Percentiles rank a stretch among this genome's conserved stretches.
These are phyloP conservation scores for Trametes cubensis DNA, from an alignment of 768 basidiomycete species.

Conservation along the genomic window DNA sequence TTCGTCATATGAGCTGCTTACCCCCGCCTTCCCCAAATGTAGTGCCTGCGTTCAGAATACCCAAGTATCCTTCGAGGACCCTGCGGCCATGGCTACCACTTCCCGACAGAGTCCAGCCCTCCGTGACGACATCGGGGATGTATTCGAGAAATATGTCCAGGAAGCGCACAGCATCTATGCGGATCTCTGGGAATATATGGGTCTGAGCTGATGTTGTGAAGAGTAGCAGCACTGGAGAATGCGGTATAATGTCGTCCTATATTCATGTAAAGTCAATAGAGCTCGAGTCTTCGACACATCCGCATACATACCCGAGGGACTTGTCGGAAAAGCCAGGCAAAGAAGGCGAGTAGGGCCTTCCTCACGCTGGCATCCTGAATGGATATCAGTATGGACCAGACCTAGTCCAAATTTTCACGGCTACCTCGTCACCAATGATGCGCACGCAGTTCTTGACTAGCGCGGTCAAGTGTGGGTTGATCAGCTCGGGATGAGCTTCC, in stretches of 20 bases:
- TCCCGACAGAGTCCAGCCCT: constrained; percentile 61
- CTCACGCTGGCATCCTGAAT: constrained; percentile 78
- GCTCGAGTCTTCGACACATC: no score
- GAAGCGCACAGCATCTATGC: constrained; percentile 85
- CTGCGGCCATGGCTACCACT: constrained; percentile 58
- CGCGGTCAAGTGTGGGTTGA: constrained; percentile 53
- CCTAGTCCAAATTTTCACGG: constrained; percentile 18
- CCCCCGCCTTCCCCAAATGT: constrained; percentile 62
- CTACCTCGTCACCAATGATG: constrained; percentile 81
- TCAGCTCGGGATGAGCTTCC: constrained; percentile 57
- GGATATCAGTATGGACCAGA: neutral
- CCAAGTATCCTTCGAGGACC: constrained; percentile 78
- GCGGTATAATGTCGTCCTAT: constrained; percentile 74
- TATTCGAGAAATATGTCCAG: constrained; percentile 72
- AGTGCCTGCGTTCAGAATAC: constrained; percentile 72
- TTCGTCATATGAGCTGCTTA: constrained; percentile 25
- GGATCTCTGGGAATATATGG: constrained; percentile 93
- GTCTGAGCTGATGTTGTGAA: constrained; percentile 91
- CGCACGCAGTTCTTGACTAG: constrained; percentile 67
- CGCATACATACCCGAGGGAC: constrained; percentile 53
- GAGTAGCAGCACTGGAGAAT: constrained; percentile 74
- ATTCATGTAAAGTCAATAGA: neutral
- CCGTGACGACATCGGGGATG: constrained; percentile 67
- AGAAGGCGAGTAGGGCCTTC: constrained; percentile 67
- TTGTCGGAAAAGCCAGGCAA: constrained; percentile 71